Evolutionary conservation across 768 basidiomycete genomes (phyloP).

Genomic region (Suillus ampliporus): DNA sequence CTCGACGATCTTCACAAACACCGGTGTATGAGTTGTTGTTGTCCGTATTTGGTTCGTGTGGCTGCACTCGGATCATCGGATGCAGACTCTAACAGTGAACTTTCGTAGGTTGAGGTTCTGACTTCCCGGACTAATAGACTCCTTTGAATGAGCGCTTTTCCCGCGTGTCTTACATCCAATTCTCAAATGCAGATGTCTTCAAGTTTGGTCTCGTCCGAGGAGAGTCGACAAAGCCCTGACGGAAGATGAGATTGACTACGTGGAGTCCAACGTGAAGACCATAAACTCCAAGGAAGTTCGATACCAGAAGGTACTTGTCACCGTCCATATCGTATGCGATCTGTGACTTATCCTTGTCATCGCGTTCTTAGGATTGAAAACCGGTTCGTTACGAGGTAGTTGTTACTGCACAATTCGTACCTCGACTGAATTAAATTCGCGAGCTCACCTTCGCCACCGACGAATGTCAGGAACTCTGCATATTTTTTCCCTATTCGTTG

Average conservation of each 20-base stretch:
- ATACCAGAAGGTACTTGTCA: constrained; percentile 58
- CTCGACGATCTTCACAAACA: constrained; percentile 12
- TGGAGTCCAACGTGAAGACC: constrained; percentile 67
- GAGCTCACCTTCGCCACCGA: too few species aligned
- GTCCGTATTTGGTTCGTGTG: too few species aligned
- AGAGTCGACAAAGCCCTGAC: constrained; percentile 67
- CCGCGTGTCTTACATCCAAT: constrained; percentile 53
- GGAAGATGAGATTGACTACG: constrained; percentile 71
- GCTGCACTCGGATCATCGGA: too few species aligned
- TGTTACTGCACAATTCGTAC: too few species aligned
- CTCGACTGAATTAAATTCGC: too few species aligned
- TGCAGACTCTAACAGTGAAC: too few species aligned
- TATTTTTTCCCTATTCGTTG: too few species aligned
- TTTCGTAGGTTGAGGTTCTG: constrained; percentile 3
- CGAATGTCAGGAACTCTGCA: too few species aligned
- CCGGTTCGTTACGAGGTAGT: too few species aligned
- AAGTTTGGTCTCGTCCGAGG: constrained; percentile 51
- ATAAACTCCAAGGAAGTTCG: constrained; percentile 67
- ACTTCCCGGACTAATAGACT: constrained; percentile 31
- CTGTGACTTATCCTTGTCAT: constrained; percentile 11
- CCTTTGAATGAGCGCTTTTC: constrained; percentile 54
- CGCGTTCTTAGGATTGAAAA: too few species aligned
- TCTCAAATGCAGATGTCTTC: constrained; percentile 51
- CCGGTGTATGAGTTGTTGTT: too few species aligned
- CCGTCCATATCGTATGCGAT: neutral